Percentiles rank a stretch among this genome's conserved stretches.
Conservation (phyloP, 78 protist genomes). For the Dictyostelium intermedium region DNA sequence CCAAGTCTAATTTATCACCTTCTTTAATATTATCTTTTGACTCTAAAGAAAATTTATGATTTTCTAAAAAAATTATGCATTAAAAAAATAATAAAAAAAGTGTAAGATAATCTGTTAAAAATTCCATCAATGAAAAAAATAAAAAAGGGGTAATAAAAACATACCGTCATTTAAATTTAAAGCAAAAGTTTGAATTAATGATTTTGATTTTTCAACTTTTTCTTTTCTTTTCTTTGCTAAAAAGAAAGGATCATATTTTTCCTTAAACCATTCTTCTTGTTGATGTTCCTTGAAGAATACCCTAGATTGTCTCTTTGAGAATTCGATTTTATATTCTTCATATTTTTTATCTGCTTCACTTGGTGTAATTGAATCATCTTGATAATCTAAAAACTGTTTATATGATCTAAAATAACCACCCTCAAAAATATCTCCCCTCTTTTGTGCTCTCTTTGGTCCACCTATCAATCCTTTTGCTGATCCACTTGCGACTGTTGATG, state of each 20-base stretch:
- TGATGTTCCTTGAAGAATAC: slow-evolving; percentile 71
- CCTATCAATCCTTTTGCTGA: neutral
- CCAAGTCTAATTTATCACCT: slow-evolving; percentile 58
- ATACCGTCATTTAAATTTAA: slow-evolving; percentile 55
- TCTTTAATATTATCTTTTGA: slow-evolving; percentile 64
- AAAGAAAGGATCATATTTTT: slow-evolving; percentile 61
- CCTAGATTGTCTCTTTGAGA: slow-evolving; percentile 50
- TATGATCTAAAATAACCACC: slow-evolving; percentile 47
- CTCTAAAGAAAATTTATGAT: slow-evolving; percentile 37
- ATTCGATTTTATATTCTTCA: slow-evolving; percentile 60
- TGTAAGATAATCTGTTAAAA: too few relatives aligned
- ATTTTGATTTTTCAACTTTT: slow-evolving; percentile 46
- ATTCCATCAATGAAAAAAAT: neutral
- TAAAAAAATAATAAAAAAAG: neutral
- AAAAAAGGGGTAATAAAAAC: neutral
- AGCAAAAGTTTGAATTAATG: neutral
- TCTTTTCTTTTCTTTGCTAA: slow-evolving; percentile 43
- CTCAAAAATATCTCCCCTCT: slow-evolving; percentile 64
- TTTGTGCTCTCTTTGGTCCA: slow-evolving; percentile 33
- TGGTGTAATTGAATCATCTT: slow-evolving; percentile 63
- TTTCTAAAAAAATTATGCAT: slow-evolving; percentile 10
- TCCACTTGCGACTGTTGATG: neutral
- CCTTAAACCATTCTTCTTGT: slow-evolving; percentile 68
- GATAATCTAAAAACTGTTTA: slow-evolving; percentile 74
- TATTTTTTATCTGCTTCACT: slow-evolving; percentile 73